Evolutionary conservation across 176 grass and related monocot genomes (phyloP).

Genomic region (Ananas comosus): DNA sequence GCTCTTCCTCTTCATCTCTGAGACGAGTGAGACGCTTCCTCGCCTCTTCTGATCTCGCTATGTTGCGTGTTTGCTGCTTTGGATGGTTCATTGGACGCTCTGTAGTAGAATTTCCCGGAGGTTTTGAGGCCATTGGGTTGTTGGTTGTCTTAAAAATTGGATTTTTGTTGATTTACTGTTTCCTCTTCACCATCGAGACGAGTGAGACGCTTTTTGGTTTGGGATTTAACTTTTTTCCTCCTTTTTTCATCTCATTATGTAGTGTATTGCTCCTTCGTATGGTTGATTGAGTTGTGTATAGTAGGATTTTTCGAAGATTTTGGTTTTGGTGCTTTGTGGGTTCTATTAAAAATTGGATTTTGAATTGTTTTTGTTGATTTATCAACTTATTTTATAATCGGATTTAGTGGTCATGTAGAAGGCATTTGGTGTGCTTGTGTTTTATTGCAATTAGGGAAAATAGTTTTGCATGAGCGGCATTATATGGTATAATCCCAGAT

Average conservation of each 20-base stretch:
- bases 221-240: too few species aligned
- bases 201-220: too few species aligned
- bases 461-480: not conserved
- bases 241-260: not conserved
- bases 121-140: too few species aligned
- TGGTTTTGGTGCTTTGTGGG: not conserved
- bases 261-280: not conserved
- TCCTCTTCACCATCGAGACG: too few species aligned
- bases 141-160: too few species aligned
- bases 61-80: not conserved
- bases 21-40: conserved; percentile 50
- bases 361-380: not conserved
- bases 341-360: not conserved
- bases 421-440: not conserved
- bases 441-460: not conserved
- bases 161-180: too few species aligned
- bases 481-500: not conserved
- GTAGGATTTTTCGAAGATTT: not conserved
- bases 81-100: not conserved
- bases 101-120: too few species aligned
- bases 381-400: not conserved
- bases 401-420: not conserved
- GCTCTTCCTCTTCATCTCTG: conserved; percentile 81
- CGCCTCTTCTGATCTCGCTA: not conserved
- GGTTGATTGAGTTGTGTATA: not conserved